phyloP scores from a whole-genome alignment of 208 protist genomes.

The Wallacemonas sp. region DNA sequence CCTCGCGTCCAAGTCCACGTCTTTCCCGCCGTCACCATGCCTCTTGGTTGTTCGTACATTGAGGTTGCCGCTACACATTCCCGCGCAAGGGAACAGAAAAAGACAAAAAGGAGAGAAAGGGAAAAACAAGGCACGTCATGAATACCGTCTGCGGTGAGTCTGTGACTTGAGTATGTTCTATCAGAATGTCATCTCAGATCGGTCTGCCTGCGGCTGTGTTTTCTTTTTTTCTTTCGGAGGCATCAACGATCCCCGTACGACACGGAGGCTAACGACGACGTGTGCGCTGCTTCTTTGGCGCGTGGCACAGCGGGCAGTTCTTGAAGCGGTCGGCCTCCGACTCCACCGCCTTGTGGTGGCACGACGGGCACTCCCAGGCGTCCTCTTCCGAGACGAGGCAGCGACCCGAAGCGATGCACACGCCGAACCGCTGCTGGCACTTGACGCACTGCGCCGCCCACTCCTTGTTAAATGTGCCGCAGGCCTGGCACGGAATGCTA shows the following conservation, averaged over 20 bases:
- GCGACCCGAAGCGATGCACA: constrained; percentile 88
- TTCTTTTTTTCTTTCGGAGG: neutral
- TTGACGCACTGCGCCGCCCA: constrained; percentile 81
- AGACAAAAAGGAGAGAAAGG: constrained; percentile 21
- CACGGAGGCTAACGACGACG: constrained; percentile 14
- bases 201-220: neutral
- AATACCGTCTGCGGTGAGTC: too few relatives aligned
- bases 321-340: constrained; percentile 59
- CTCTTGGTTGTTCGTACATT: too few relatives aligned
- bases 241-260: neutral
- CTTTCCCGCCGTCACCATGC: too few relatives aligned
- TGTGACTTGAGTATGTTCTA: too few relatives aligned
- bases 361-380: constrained; percentile 79
- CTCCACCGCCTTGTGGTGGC: constrained; percentile 84
- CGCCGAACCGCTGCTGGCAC: constrained; percentile 81
- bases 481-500: constrained; percentile 76
- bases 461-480: constrained; percentile 88
- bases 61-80: too few relatives aligned
- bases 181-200: too few relatives aligned
- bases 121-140: too few relatives aligned
- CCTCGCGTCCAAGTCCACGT: too few relatives aligned
- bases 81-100: constrained; percentile 5
- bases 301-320: constrained; percentile 94
- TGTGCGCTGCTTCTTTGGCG: constrained; percentile 51
- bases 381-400: constrained; percentile 65